phyloP scores from a whole-genome alignment of 1,284 basidiomycete species.

The Fomitopsis pinicola region DNA sequence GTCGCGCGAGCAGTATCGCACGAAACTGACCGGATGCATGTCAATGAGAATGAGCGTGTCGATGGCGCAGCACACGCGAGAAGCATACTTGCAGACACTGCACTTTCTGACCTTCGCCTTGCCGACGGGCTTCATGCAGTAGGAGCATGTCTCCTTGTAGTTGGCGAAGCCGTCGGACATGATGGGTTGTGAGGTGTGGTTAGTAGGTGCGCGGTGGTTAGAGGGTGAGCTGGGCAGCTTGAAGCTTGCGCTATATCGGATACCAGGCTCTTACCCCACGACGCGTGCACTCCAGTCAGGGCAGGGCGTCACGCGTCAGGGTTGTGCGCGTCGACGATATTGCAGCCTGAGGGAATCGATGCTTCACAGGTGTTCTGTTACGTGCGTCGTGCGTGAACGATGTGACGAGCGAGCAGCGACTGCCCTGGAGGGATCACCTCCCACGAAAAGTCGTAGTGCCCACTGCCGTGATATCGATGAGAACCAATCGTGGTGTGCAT shows the following conservation, averaged over 20 bases:
- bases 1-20: slow-evolving; percentile 2
- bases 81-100: not conserved
- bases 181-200: not conserved
- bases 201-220: not conserved
- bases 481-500: not conserved
- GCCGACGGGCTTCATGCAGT: not conserved
- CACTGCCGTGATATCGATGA: too few relatives aligned
- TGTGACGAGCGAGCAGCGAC: too few relatives aligned
- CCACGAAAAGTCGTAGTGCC: too few relatives aligned
- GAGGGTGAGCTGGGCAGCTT: not conserved
- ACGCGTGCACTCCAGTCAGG: not conserved
- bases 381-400: too few relatives aligned
- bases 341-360: too few relatives aligned
- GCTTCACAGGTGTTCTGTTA: too few relatives aligned
- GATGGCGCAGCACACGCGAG: too few relatives aligned
- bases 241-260: too few relatives aligned
- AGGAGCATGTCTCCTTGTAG: not conserved
- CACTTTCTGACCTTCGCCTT: not conserved
- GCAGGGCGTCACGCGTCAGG: not conserved
- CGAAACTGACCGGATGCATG: not conserved
- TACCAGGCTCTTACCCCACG: too few relatives aligned
- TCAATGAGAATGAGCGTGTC: not conserved
- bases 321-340: too few relatives aligned
- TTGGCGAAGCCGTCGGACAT: not conserved
- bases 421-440: too few relatives aligned